Evolutionary conservation across 1,284 basidiomycete species (phyloP).

Genomic region (Coriolopsis trogii): DNA sequence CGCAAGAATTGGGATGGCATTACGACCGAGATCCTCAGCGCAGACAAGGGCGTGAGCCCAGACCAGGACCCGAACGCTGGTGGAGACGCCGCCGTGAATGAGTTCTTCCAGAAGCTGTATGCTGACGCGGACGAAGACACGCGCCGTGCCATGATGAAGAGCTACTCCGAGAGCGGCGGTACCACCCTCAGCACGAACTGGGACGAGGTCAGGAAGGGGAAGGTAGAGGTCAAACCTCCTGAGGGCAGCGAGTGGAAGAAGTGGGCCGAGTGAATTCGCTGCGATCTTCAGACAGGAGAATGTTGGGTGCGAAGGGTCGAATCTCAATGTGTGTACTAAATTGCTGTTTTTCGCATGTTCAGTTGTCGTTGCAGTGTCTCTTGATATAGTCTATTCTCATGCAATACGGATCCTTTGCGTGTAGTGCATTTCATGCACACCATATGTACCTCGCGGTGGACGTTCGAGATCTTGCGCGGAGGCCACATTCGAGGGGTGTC

Average conservation of each 20-base stretch:
- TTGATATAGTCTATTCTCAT: no score
- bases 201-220: conserved; percentile 77
- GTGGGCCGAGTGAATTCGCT: conserved; percentile 47
- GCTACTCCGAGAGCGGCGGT: conserved; percentile 88
- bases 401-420: no score
- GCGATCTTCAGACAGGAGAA: not conserved
- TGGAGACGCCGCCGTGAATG: conserved; percentile 76
- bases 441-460: no score
- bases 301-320: not conserved
- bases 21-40: conserved; percentile 63
- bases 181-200: conserved; percentile 94
- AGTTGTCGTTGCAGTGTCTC: not conserved
- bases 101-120: conserved; percentile 86
- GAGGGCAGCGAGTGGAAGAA: conserved; percentile 81
- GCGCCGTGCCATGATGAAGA: conserved; percentile 93
- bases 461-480: no score
- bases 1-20: conserved; percentile 86
- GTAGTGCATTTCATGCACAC: no score
- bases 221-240: conserved; percentile 79
- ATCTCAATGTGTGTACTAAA: not conserved
- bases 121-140: conserved; percentile 88
- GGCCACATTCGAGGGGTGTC: no score
- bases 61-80: conserved; percentile 83
- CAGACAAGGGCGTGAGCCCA: conserved; percentile 63
- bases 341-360: no score